These are phyloP conservation scores for Fraxinus dipetala DNA, from an alignment of 305 asterid species.

Conservation along the genomic window DNA sequence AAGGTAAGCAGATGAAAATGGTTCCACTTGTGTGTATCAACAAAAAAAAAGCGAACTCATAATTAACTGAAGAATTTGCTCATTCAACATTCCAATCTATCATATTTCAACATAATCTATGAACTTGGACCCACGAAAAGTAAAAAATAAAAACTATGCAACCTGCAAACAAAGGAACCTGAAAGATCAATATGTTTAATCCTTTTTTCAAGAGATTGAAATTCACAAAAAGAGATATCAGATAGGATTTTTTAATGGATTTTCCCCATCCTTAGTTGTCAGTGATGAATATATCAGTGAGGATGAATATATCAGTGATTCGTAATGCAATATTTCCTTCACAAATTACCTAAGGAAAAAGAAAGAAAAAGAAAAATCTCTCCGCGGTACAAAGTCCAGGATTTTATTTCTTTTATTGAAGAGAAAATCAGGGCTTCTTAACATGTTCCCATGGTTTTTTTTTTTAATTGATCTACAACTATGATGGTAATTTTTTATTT, in stretches of 20 bases:
- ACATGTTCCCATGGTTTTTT: not conserved
- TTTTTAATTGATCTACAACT: not conserved
- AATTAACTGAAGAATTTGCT: not conserved
- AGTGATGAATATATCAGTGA: not conserved
- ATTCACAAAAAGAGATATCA: not conserved
- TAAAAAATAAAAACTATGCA: not conserved
- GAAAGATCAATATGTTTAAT: not conserved
- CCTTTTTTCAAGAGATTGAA: not conserved
- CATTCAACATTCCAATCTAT: not conserved
- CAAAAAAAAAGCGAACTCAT: not conserved
- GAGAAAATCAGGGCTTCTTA: not conserved
- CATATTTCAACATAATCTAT: not conserved
- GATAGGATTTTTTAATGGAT: not conserved
- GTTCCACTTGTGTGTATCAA: not conserved
- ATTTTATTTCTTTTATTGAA: not conserved
- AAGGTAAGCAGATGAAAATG: not conserved
- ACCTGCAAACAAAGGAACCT: not conserved
- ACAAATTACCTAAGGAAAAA: not conserved
- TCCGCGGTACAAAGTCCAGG: not conserved
- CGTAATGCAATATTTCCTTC: not conserved
- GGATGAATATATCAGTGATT: not conserved
- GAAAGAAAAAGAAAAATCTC: not conserved
- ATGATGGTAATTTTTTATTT: not conserved
- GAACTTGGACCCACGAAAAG: not conserved
- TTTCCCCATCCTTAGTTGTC: not conserved